Base-by-base conservation (phyloP, 2,329 filamentous ascomycete species). In the Aspergillus unguis region DNA sequence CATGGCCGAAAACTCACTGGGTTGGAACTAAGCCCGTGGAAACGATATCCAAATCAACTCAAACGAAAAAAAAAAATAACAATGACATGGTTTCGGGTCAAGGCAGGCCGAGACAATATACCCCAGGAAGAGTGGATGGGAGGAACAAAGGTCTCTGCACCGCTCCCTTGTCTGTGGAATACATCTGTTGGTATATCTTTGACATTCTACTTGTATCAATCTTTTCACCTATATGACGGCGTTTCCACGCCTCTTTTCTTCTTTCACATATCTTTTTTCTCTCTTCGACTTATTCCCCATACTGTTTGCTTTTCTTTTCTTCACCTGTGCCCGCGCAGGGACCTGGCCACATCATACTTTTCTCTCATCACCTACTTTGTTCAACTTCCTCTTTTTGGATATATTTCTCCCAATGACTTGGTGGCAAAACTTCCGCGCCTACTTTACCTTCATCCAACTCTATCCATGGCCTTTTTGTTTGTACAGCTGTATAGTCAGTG, bases 1-100 rank as follows among this genome's bases (percentile, higher is more conserved):
- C 58, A 92, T 92, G 71, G 87, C 91, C 3, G 91, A 95, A 77
- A 96, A 96, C 80, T 95, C 90, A 47, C 82, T 96, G 60, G 92
- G 92, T 65, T 96, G 92, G 92, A 95, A 95, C 78, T 96, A 80
- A 84, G 64, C 32, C 35, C 28, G 10, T 11, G 17, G 54, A 53
- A 48, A 48, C 44, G 55, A 54, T 49, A 48, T 28, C 17, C 17
- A 17, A 17, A 17, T 17, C 17, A 17, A 17, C 17, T 17, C 17
- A 17, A 17, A 35, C 27, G 50, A 56, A 53, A 42, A 48, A 54
- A 61, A 54, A 45, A 48, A 49, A 53, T 40, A 31, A 52, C 41
- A 27, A 33, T 48, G 28, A 37, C 43, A 35, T 47, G 29, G 32
- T 41, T 40, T 55, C 54, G 49, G 51, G 40, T 50, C 47, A 58